These are phyloP conservation scores for Lodderomyces pseudojiufengensis DNA, from an alignment of 1,139 yeast species.

Conservation along the genomic window DNA sequence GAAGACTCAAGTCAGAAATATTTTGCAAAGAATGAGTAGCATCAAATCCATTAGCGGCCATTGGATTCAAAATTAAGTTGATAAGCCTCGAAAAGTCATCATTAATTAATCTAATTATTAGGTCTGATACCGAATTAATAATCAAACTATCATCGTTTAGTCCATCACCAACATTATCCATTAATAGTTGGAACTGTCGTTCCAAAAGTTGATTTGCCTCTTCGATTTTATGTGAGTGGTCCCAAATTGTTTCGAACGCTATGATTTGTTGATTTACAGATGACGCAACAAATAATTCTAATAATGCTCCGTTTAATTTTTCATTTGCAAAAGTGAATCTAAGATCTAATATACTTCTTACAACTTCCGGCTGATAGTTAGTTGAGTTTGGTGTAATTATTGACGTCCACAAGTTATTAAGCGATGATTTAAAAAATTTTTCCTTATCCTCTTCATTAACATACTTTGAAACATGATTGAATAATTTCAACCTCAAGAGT, in stretches of 20 bases:
- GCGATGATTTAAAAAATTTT: constrained; percentile 31
- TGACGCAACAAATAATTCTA: constrained; percentile 43
- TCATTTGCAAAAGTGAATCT: constrained; percentile 32
- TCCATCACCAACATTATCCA: constrained; percentile 55
- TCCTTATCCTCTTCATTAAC: constrained; percentile 25
- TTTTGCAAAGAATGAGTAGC: constrained; percentile 15
- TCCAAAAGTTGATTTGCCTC: constrained; percentile 48
- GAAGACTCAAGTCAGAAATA: constrained; percentile 48
- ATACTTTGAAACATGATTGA: constrained; percentile 27
- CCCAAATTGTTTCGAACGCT: constrained; percentile 59
- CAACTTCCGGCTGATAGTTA: constrained; percentile 59
- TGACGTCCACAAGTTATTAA: constrained; percentile 46
- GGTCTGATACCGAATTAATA: constrained; percentile 47
- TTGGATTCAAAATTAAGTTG: constrained; percentile 50
- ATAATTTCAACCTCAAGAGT: neutral
- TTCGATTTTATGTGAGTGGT: constrained; percentile 44
- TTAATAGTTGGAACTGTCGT: constrained; percentile 63
- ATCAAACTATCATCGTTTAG: constrained; percentile 31
- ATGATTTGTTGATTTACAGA: constrained; percentile 35
- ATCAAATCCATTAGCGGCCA: constrained; percentile 40
- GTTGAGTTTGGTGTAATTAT: constrained; percentile 43
- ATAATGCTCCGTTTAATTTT: constrained; percentile 59
- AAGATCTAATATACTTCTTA: constrained; percentile 47
- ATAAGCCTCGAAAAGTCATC: constrained; percentile 59
- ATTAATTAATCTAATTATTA: constrained; percentile 51